These are phyloP conservation scores for Trametes pubescens DNA, from an alignment of 1,284 basidiomycete genomes.

Conservation along the genomic window DNA sequence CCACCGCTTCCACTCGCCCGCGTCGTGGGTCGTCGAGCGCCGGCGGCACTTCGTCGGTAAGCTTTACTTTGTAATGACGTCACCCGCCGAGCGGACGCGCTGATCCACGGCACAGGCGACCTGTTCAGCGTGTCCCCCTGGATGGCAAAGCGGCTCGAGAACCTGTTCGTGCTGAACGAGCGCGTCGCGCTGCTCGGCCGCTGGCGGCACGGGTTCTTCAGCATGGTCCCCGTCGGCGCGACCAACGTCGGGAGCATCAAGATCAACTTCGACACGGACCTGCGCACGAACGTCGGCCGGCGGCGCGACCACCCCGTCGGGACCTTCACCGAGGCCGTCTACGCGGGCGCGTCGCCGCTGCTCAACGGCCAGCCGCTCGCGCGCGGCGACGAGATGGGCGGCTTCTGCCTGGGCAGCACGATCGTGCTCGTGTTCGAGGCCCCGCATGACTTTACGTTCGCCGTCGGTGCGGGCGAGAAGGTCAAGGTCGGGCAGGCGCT, in stretches of 20 bases:
- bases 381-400: conserved; percentile 96
- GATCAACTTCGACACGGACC: conserved; percentile 94
- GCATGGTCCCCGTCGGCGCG: conserved; percentile 97
- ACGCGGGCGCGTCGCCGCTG: conserved; percentile 81
- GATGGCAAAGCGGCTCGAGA: conserved; percentile 91
- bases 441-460: conserved; percentile 85
- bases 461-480: conserved; percentile 83
- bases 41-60: conserved; percentile 91
- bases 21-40: conserved; percentile 97
- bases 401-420: conserved; percentile 95
- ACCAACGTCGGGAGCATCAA: conserved; percentile 98
- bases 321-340: conserved; percentile 93
- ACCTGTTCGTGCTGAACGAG: conserved; percentile 97
- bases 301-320: conserved; percentile 81
- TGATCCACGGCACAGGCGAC: conserved; percentile 64
- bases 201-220: conserved; percentile 96
- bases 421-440: conserved; percentile 98
- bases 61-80: conserved; percentile 30
- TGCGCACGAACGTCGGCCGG: conserved; percentile 83
- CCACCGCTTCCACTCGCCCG: conserved; percentile 96
- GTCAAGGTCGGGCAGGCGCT: conserved; percentile 87
- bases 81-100: neutral
- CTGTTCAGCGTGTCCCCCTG: conserved; percentile 97
- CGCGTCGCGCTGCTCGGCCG: conserved; percentile 95
- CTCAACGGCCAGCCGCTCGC: conserved; percentile 90